These are phyloP conservation scores for Verbascum thapsus DNA, from an alignment of 257 asterid species.

Conservation along the genomic window DNA sequence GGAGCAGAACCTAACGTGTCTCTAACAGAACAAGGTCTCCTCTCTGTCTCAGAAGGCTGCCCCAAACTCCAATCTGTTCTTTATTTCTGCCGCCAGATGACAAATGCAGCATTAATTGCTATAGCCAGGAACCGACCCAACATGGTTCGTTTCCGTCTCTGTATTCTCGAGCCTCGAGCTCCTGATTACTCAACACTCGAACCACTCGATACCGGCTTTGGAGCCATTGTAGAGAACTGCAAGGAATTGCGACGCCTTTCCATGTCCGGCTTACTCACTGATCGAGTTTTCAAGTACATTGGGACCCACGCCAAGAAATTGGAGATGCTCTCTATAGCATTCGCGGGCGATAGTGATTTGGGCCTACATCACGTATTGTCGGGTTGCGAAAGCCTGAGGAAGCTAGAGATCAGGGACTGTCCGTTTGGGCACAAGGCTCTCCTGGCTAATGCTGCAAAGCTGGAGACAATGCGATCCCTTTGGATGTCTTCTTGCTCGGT, in stretches of 20 bases:
- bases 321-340: slow-evolving; percentile 96
- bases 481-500: slow-evolving; percentile 98
- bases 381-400: slow-evolving; percentile 87
- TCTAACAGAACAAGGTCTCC: slow-evolving; percentile 89
- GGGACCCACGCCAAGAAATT: slow-evolving; percentile 85
- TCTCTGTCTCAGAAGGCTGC: slow-evolving; percentile 87
- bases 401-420: slow-evolving; percentile 92
- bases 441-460: slow-evolving; percentile 90
- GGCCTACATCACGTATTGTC: slow-evolving; percentile 91
- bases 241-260: slow-evolving; percentile 85
- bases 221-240: slow-evolving; percentile 87
- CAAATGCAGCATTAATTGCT: slow-evolving; percentile 79
- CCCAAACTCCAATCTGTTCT: slow-evolving; percentile 87
- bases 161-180: slow-evolving; percentile 76
- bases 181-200: slow-evolving; percentile 80
- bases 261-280: slow-evolving; percentile 81
- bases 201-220: slow-evolving; percentile 87
- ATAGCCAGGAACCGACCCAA: slow-evolving; percentile 79
- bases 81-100: slow-evolving; percentile 95
- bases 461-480: slow-evolving; percentile 99
- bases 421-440: slow-evolving; percentile 98
- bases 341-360: slow-evolving; percentile 89
- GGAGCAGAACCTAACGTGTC: slow-evolving; percentile 77
- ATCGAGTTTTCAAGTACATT: slow-evolving; percentile 69
- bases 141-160: slow-evolving; percentile 73